Base-by-base conservation (phyloP, 2,329 filamentous ascomycete species). In the Xylaria sp. region DNA sequence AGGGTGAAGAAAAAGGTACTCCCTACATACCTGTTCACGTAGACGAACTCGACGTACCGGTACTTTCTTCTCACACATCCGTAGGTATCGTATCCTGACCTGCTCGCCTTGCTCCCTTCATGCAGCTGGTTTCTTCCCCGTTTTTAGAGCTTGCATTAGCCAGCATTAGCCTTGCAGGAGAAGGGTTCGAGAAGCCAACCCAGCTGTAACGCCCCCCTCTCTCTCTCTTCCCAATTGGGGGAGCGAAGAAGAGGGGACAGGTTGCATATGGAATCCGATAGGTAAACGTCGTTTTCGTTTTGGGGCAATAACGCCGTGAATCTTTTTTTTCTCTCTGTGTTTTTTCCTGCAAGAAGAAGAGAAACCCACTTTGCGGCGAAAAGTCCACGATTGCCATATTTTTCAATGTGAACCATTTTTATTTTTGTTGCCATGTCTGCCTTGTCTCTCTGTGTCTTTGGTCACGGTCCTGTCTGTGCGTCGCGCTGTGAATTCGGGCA, bases 71-170 rank as follows among this genome's bases (percentile, higher is more conserved):
- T 30, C 23, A 30, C 23, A 30, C 23, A 30, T 30, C 2, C 23
- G 16, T 16, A 16, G 16, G 16, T 16, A 16, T 16, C 48, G 44
- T 53, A n/a, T 47, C 51, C 47, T 42, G 13, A 42, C 37, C 37
- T 42, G 37, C 52, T 42, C 52, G 56, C 51, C 44, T 30, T 42
- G 11, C 18, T 34, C 30, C 23, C 23, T 30, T 35, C 48, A 18
- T 54, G 49, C 53, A 55, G 53, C 42, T 47, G 23, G 37, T 44
- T 11, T 42, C 35, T 18, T 11, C 54, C 55, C 62, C 58, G 35
- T 59, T 55, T 62, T 62, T 64, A 64, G 62, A 64, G 60, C 62
- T 59, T 64, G 62, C 62, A 64, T 64, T 64, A 64, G 60, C 62
- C 57, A 59, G 62, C 62, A 64, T 64, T 64, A 64, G 62, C 54